phyloP scores from a whole-genome alignment of 495 filamentous ascomycete species.

The Penicillium salamii region DNA sequence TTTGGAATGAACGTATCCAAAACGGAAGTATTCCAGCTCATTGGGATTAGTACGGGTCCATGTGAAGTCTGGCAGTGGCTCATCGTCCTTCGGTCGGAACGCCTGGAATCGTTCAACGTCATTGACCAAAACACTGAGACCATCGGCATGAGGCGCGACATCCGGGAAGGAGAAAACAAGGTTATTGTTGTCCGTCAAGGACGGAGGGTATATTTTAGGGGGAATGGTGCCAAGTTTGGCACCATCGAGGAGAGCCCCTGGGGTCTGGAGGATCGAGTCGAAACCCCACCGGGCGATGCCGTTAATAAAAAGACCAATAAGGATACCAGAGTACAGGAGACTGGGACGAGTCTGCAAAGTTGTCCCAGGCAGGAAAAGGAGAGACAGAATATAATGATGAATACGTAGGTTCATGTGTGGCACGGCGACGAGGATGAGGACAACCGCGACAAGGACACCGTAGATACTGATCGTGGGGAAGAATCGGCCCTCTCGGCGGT shows the following conservation, averaged over 20 bases:
- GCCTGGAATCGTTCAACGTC: constrained; percentile 53
- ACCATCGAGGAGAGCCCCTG: constrained; percentile 49
- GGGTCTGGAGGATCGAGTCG: constrained; percentile 59
- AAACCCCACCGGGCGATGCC: constrained; percentile 66
- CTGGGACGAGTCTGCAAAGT: constrained; percentile 55
- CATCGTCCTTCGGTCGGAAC: constrained; percentile 38
- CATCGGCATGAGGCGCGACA: constrained; percentile 42
- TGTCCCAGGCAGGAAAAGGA: constrained; percentile 57
- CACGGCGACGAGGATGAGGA: constrained; percentile 50
- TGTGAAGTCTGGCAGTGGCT: constrained; percentile 40
- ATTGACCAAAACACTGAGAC: constrained; percentile 56
- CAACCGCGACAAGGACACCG: constrained; percentile 35
- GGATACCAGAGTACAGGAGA: constrained; percentile 59
- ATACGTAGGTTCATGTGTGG: constrained; percentile 61
- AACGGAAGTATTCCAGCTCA: constrained; percentile 73
- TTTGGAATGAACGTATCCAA: constrained; percentile 63
- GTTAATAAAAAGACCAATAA: constrained; percentile 64
- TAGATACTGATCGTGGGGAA: constrained; percentile 67
- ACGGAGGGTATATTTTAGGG: constrained; percentile 37
- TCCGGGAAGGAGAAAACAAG: constrained; percentile 49
- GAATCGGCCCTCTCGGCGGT: constrained; percentile 66
- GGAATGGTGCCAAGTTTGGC: constrained; percentile 45
- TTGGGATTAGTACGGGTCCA: constrained; percentile 42
- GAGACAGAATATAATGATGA: constrained; percentile 63
- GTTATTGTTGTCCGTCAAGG: constrained; percentile 29